phyloP scores from a whole-genome alignment of 2,329 filamentous ascomycete species.

The Fusarium sp. region DNA sequence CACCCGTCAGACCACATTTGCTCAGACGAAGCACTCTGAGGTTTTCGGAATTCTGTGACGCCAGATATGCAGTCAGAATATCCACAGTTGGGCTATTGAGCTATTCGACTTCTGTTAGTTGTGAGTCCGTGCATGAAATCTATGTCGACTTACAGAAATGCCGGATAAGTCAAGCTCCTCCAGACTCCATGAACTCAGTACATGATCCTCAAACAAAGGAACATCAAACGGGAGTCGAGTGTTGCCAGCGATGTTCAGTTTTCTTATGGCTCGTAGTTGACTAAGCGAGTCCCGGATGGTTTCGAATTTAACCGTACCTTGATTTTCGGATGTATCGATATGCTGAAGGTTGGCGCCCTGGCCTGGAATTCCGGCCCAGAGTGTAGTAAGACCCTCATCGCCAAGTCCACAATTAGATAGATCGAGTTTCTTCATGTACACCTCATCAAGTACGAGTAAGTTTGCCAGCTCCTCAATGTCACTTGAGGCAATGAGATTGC shows the following conservation, averaged over 20 bases:
- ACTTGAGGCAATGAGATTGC: slow-evolving; percentile 55
- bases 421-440: slow-evolving; percentile 57
- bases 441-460: slow-evolving; percentile 44
- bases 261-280: slow-evolving; percentile 54
- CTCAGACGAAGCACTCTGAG: slow-evolving; percentile 58
- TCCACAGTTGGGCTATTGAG: slow-evolving; percentile 59
- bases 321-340: slow-evolving; percentile 62
- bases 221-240: slow-evolving; percentile 56
- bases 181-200: slow-evolving; percentile 55
- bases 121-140: neutral
- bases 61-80: slow-evolving; percentile 57
- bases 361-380: slow-evolving; percentile 58
- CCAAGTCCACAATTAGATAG: slow-evolving; percentile 61
- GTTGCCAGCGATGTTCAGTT: slow-evolving; percentile 60
- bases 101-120: slow-evolving; percentile 34
- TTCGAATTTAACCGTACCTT: slow-evolving; percentile 59
- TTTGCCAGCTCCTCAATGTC: slow-evolving; percentile 57
- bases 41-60: slow-evolving; percentile 48
- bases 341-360: slow-evolving; percentile 56
- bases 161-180: slow-evolving; percentile 64
- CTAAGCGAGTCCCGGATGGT: slow-evolving; percentile 54
- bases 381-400: slow-evolving; percentile 55
- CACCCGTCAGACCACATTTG: slow-evolving; percentile 61
- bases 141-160: slow-evolving; percentile 54
- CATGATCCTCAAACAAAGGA: slow-evolving; percentile 56